Conservation (phyloP, 2,329 filamentous ascomycete genomes). For the Sarocladium brachiariae region DNA sequence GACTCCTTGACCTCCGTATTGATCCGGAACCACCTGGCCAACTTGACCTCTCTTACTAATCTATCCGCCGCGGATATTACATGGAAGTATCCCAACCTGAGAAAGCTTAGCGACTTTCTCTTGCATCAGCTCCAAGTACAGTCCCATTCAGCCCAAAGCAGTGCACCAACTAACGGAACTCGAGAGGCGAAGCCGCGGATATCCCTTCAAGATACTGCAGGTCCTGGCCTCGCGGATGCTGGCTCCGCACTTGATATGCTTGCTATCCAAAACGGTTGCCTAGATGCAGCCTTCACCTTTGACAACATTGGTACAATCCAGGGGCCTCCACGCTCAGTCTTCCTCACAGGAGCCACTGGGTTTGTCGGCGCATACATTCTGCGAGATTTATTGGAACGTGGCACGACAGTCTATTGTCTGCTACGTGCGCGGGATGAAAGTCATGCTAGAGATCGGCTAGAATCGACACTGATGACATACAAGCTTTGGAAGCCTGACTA, state of each 20-base stretch:
- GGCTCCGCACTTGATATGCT: no score
- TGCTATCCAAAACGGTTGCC: no score
- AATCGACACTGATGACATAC: conserved; percentile 9
- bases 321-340: neutral
- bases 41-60: conserved; percentile 9
- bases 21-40: conserved; percentile 12
- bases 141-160: no score
- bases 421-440: conserved; percentile 7
- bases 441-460: conserved; percentile 5
- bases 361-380: conserved; percentile 13
- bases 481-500: conserved; percentile 11
- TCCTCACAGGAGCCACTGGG: conserved; percentile 12
- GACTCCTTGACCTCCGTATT: conserved; percentile 14
- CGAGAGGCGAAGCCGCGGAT: no score
- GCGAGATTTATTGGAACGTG: conserved; percentile 10
- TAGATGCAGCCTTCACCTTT: no score
- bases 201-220: no score
- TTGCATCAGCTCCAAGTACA: neutral
- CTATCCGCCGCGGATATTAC: conserved; percentile 9
- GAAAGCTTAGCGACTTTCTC: conserved; percentile 1
- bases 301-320: neutral
- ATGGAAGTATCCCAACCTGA: conserved; percentile 10
- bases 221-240: no score
- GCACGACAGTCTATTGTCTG: conserved; percentile 10
- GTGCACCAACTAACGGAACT: no score